Evolutionary conservation across 2,329 filamentous ascomycete genomes (phyloP).

Genomic region (Stemphylium vesicarium): DNA sequence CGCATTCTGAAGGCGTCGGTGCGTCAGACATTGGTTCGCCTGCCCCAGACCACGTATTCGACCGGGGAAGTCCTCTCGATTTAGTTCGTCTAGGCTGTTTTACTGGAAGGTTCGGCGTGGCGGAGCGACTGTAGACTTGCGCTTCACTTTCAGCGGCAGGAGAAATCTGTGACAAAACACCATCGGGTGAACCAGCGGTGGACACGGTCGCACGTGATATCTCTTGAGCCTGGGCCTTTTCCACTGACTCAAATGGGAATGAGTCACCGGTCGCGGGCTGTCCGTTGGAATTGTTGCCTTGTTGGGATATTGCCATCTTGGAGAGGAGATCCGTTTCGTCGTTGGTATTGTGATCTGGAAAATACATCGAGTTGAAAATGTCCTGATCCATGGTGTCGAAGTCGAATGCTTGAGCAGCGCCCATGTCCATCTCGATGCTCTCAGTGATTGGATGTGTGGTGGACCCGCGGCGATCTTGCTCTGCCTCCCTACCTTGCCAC

Average conservation of each 20-base stretch:
- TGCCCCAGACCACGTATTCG: conserved; percentile 47
- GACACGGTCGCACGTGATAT: conserved; percentile 7
- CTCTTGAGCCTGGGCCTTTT: conserved; percentile 7
- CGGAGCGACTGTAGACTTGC: conserved; percentile 31
- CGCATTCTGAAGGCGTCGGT: conserved; percentile 29
- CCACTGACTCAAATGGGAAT: not conserved
- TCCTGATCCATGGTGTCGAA: conserved; percentile 15
- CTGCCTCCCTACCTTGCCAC: conserved; percentile 29
- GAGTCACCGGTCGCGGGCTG: conserved; percentile 6
- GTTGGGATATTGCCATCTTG: conserved; percentile 4
- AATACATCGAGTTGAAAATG: conserved; percentile 9
- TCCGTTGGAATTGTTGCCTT: not conserved
- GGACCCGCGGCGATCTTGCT: conserved; percentile 19
- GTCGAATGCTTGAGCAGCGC: conserved; percentile 7
- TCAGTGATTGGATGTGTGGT: conserved; percentile 27
- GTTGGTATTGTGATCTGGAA: conserved; percentile 8
- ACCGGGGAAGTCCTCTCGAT: conserved; percentile 41
- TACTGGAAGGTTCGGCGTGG: conserved; percentile 28
- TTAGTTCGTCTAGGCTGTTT: conserved; percentile 28
- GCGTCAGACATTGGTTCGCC: conserved; percentile 45
- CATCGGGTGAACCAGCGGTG: conserved; percentile 30
- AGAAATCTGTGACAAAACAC: conserved; percentile 21
- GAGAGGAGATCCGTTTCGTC: conserved; percentile 3
- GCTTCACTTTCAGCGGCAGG: conserved; percentile 27
- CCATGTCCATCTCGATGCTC: conserved; percentile 29